Base-by-base conservation (phyloP, 352 stramenopile genomes). In the Plasmopara muralis region DNA sequence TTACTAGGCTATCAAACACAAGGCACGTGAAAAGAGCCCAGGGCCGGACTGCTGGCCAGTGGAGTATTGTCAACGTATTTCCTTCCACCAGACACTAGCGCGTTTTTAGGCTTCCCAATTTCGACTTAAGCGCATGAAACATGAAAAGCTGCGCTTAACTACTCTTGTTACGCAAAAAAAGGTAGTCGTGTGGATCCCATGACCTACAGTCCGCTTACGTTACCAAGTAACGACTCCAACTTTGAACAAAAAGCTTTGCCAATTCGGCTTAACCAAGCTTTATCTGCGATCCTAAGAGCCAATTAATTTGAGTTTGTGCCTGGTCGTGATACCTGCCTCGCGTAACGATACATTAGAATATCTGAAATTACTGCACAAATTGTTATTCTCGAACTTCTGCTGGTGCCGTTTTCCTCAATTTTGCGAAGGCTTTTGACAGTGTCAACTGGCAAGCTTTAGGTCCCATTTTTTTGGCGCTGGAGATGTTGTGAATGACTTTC, bases 371-470 rank as follows among this genome's bases (percentile, higher is more conserved):
- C 13, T 54, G 48, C 14, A 4, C 2, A 5, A 9, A 30, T 1
- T 38, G 6, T 9, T 20, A 47, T 15, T 25, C 14, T 0, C 5
- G 25, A 33, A 10, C 15, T 33, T 28, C 48, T 5, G 39, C 38
- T 16, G 48, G 48, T 6, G 38, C 48, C 3, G 20, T 54, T 16
- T 47, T 25, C 38, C 38, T 54, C 12, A 28, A 54, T 16, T 47
- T 47, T 30, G 48, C 20, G 2, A 54, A 54, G 29, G 48, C 48
- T n/a, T 33, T 54, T 29, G 48, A 54, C n/a, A 53, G 38, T 54
- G 38, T 47, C 28, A 47, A 54, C 9, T 47, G 38, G 48, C 38
- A 54, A 14, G 39, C n/a, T 2, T 31, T 54, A 15, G 38, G 47
- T 18, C 0, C 37, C 4, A 15, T 40, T 16, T 38, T n/a, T 47